A percentile compares a stretch with the other conserved stretches of the same genome.
Evolutionary conservation across 2,329 filamentous ascomycete species (phyloP).

Genomic region (Cladosporium sp.): DNA sequence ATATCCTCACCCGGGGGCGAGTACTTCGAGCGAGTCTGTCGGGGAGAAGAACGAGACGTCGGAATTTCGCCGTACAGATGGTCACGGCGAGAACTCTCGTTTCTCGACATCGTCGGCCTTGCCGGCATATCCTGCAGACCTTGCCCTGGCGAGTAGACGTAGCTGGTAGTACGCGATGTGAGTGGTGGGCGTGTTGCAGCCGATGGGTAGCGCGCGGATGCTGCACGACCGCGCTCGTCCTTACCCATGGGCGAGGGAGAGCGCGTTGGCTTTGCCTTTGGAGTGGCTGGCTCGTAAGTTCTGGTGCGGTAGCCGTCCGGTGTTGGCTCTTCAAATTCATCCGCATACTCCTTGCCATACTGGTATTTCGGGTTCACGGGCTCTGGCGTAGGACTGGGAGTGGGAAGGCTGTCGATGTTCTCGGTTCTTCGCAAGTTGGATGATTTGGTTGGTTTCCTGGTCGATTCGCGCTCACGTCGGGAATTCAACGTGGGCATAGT

Average conservation of each 20-base stretch:
- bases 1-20: slow-evolving; percentile 28
- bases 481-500: slow-evolving; percentile 35
- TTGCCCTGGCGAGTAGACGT: slow-evolving; percentile 21
- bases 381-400: slow-evolving; percentile 27
- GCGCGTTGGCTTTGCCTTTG: slow-evolving; percentile 19
- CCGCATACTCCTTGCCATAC: slow-evolving; percentile 27
- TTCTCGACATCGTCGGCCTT: slow-evolving; percentile 17
- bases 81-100: slow-evolving; percentile 13
- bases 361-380: slow-evolving; percentile 20
- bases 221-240: slow-evolving; percentile 15
- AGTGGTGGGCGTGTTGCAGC: slow-evolving; percentile 17
- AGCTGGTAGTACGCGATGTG: slow-evolving; percentile 25
- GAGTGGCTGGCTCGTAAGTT: slow-evolving; percentile 16
- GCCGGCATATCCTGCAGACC: slow-evolving; percentile 18
- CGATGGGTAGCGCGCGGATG: slow-evolving; percentile 22
- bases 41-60: slow-evolving; percentile 6
- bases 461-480: slow-evolving; percentile 14
- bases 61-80: slow-evolving; percentile 12
- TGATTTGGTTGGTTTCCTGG: slow-evolving; percentile 18
- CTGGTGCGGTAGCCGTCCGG: slow-evolving; percentile 29
- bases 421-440: slow-evolving; percentile 26
- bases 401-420: slow-evolving; percentile 22
- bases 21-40: slow-evolving; percentile 24
- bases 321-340: slow-evolving; percentile 29
- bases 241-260: slow-evolving; percentile 25